These are phyloP conservation scores for Auxenochlorella protothecoides DNA, from an alignment of 139 green algal species.

Conservation along the genomic window DNA sequence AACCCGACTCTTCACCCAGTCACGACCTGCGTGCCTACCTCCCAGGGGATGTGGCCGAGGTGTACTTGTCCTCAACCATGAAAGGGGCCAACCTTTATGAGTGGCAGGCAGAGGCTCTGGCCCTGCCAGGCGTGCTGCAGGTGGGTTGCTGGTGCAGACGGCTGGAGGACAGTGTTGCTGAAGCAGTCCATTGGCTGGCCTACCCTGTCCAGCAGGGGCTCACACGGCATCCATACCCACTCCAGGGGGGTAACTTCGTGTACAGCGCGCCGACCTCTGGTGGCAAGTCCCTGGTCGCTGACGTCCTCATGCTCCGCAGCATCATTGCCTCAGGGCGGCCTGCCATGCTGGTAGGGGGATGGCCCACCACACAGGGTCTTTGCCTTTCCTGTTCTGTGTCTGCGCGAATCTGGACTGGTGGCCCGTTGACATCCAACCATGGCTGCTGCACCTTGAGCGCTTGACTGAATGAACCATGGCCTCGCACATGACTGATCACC, in stretches of 20 bases:
- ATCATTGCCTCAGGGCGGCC: conserved; percentile 23
- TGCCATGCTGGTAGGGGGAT: conserved; percentile 16
- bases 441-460: not conserved
- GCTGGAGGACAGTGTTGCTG: not conserved
- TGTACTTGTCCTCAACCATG: no score
- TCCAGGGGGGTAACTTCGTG: conserved; percentile 45
- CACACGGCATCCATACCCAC: not conserved
- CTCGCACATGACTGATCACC: no score
- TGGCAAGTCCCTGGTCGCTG: conserved; percentile 79
- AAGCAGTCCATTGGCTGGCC: not conserved
- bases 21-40: no score
- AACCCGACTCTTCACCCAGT: no score
- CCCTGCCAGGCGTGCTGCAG: conserved; percentile 43
- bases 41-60: no score
- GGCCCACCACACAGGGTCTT: no score
- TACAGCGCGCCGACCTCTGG: conserved; percentile 79
- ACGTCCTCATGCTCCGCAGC: conserved; percentile 67
- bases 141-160: not conserved
- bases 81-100: conserved; percentile 37
- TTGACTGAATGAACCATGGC: no score
- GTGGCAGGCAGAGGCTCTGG: conserved; percentile 68
- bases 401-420: no score
- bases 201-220: not conserved
- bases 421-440: not conserved
- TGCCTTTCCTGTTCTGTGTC: no score